These are phyloP conservation scores for Lasiodiplodia gonubiensis DNA, from an alignment of 2,329 filamentous ascomycete species.

Conservation along the genomic window DNA sequence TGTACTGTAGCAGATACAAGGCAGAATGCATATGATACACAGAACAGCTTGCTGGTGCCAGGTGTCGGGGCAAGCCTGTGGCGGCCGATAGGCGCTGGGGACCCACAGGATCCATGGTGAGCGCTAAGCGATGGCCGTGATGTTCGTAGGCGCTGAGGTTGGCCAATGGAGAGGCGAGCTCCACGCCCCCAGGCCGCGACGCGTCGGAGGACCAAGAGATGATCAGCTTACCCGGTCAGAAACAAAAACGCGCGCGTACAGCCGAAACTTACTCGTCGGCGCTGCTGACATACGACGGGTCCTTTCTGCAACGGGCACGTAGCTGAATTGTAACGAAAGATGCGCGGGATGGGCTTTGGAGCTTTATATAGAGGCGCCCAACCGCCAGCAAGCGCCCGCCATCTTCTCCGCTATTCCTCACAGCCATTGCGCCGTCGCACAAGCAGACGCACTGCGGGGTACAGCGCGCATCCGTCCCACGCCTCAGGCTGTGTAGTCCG, in stretches of 20 bases:
- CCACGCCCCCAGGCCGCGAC: slow-evolving; percentile 18
- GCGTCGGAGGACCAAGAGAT: slow-evolving; percentile 5
- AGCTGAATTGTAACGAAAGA: slow-evolving; percentile 1
- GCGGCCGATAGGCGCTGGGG: slow-evolving; percentile 9
- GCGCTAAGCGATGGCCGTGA: slow-evolving; percentile 17
- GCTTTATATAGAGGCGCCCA: slow-evolving; percentile 25
- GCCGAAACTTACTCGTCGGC: slow-evolving; percentile 1
- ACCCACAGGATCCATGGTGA: slow-evolving; percentile 8
- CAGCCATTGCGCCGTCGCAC: slow-evolving; percentile 4
- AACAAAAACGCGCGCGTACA: slow-evolving; percentile 13
- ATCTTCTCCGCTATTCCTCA: slow-evolving; percentile 6
- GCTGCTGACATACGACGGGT: background rate
- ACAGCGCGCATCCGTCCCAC: background rate
- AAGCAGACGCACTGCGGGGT: slow-evolving; percentile 13
- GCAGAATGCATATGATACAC: slow-evolving; percentile 16
- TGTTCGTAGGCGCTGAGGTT: slow-evolving; percentile 15
- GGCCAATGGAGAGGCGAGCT: slow-evolving; percentile 10
- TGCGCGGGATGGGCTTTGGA: background rate
- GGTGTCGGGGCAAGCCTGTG: background rate
- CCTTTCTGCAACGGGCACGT: background rate
- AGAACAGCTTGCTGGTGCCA: background rate
- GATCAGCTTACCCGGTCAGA: slow-evolving; percentile 22
- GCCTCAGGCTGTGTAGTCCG: background rate
- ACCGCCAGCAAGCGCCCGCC: slow-evolving; percentile 13
- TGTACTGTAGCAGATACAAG: slow-evolving; percentile 24